Conservation (phyloP, 495 filamentous ascomycete genomes). For the Neurospora sp. region DNA sequence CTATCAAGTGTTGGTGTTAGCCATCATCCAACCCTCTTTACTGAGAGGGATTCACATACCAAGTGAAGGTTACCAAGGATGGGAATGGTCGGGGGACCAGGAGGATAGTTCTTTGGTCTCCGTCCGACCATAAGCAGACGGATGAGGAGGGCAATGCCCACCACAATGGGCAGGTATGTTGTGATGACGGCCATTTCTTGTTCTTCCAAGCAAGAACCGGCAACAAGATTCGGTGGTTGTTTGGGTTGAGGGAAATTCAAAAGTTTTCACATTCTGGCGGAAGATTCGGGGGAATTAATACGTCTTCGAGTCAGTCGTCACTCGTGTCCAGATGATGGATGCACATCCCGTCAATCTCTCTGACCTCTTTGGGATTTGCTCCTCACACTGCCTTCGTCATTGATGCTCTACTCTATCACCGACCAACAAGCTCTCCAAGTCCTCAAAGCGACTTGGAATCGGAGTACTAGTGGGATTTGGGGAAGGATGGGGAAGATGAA, state of each 20-base stretch:
- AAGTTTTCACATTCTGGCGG: background rate
- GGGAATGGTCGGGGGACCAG: slow-evolving; percentile 26
- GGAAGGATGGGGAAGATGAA: background rate
- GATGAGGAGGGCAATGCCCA: slow-evolving; percentile 17
- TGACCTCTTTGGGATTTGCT: background rate
- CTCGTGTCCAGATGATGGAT: background rate
- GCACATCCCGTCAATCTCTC: background rate
- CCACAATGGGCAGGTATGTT: slow-evolving; percentile 13
- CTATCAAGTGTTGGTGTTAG: background rate
- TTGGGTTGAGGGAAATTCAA: background rate
- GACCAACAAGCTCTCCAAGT: background rate
- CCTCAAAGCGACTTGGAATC: slow-evolving; percentile 2
- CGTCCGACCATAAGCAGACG: slow-evolving; percentile 17
- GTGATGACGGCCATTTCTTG: slow-evolving; percentile 12
- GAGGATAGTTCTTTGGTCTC: slow-evolving; percentile 22
- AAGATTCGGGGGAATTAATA: background rate
- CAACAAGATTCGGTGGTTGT: background rate
- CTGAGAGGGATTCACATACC: slow-evolving; percentile 5
- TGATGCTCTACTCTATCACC: background rate
- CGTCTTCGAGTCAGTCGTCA: background rate
- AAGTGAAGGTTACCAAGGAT: slow-evolving; percentile 27
- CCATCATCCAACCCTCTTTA: background rate
- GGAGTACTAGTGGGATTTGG: slow-evolving; percentile 15
- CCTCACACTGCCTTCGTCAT: background rate
- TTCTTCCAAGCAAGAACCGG: background rate